Evolutionary conservation across 2,329 filamentous ascomycete genomes (phyloP).

Genomic region (Fusarium sp.): DNA sequence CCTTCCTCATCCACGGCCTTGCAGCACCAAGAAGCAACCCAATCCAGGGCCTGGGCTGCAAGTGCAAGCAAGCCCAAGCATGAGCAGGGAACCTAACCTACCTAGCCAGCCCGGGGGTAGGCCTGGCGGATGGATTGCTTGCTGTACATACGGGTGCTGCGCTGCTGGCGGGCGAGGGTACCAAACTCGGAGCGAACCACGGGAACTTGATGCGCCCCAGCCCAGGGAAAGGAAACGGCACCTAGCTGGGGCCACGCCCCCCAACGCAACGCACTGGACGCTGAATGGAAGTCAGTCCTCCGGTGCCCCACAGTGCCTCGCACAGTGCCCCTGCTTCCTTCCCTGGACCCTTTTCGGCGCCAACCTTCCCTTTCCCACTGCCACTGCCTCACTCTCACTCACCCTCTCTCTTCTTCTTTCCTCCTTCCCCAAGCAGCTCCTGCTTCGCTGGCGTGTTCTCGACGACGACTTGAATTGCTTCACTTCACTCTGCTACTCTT

Average conservation of each 20-base stretch:
- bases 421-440: constrained; percentile 39
- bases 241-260: constrained; percentile 38
- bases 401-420: constrained; percentile 34
- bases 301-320: constrained; percentile 11
- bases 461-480: constrained; percentile 46
- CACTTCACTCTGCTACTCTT: constrained; percentile 33
- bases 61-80: background rate
- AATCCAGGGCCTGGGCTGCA: background rate
- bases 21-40: constrained; percentile 2
- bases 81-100: background rate
- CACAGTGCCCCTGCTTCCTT: constrained; percentile 24
- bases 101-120: background rate
- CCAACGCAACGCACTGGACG: background rate
- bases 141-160: background rate
- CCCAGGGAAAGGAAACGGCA: constrained; percentile 33
- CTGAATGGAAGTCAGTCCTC: constrained; percentile 2
- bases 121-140: background rate
- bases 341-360: constrained; percentile 34
- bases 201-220: constrained; percentile 31
- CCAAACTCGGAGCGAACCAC: constrained; percentile 24
- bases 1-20: background rate
- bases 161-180: constrained; percentile 5
- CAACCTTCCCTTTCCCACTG: constrained; percentile 35
- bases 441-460: constrained; percentile 41
- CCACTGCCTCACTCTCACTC: constrained; percentile 30